These are phyloP conservation scores for Pluteus cervinus DNA, from an alignment of 768 basidiomycete genomes.

Conservation along the genomic window DNA sequence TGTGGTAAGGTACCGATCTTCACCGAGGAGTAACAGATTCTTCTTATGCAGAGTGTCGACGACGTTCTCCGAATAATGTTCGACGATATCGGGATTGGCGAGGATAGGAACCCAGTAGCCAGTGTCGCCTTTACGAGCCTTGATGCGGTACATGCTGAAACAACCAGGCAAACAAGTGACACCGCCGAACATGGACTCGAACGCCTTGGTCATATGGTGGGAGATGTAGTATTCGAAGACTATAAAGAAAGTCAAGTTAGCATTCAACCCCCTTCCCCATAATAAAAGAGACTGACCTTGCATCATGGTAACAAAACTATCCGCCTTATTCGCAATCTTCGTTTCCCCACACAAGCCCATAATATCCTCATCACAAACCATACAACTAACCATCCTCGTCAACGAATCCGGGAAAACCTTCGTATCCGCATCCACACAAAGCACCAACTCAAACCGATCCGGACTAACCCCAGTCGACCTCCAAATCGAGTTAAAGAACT, in stretches of 20 bases:
- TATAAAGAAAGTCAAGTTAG: conserved; percentile 22
- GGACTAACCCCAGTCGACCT: conserved; percentile 91
- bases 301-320: conserved; percentile 99
- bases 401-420: conserved; percentile 99
- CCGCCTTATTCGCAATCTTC: conserved; percentile 98
- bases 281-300: conserved; percentile 62
- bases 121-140: conserved; percentile 92
- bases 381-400: conserved; percentile 92
- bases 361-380: conserved; percentile 96
- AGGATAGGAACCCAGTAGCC: conserved; percentile 99
- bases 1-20: conserved; percentile 98
- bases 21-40: conserved; percentile 93
- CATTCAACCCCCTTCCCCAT: background rate
- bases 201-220: conserved; percentile 97
- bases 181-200: conserved; percentile 99
- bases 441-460: conserved; percentile 90
- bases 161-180: conserved; percentile 99
- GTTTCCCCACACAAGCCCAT: conserved; percentile 99
- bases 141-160: conserved; percentile 99
- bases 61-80: conserved; percentile 98
- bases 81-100: conserved; percentile 97
- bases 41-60: conserved; percentile 99
- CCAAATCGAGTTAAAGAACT: conserved; percentile 99
- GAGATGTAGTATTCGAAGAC: conserved; percentile 99
- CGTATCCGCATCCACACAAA: conserved; percentile 97